A percentile compares a stretch with the other conserved stretches of the same genome.
These are phyloP conservation scores for Mallotus repandus DNA, from an alignment of 441 rosid genomes.

Conservation along the genomic window DNA sequence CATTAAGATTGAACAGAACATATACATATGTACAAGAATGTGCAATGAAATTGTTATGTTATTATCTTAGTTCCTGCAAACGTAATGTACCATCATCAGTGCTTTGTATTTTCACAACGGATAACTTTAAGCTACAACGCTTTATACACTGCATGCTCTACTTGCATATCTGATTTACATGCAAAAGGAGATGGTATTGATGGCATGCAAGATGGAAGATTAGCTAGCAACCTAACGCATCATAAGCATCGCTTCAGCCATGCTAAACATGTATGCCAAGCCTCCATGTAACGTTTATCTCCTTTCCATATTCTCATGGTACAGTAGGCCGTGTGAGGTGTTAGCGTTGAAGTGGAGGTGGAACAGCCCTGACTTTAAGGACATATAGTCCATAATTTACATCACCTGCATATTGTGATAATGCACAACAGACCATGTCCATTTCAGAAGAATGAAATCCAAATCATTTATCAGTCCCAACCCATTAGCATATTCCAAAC, in stretches of 20 bases:
- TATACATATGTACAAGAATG: not conserved
- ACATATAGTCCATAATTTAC: conserved; percentile 22
- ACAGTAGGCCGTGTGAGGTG: conserved; percentile 15
- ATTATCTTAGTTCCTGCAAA: not conserved
- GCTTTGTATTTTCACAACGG: not conserved
- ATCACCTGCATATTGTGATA: not conserved
- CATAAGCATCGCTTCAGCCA: not conserved
- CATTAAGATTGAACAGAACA: not conserved
- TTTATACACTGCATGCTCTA: conserved; percentile 14
- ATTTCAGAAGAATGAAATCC: conserved; percentile 11
- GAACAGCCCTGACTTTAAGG: conserved; percentile 1
- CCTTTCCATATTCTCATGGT: not conserved
- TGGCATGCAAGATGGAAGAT: not conserved
- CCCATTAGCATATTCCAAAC: conserved; percentile 91
- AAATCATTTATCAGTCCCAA: conserved; percentile 48
- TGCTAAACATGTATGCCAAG: not conserved
- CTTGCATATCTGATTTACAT: conserved; percentile 4
- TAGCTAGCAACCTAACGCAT: conserved; percentile 13
- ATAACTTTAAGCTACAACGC: not conserved
- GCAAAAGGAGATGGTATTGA: not conserved
- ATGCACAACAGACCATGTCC: conserved; percentile 9
- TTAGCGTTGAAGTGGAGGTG: not conserved
- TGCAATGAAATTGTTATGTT: conserved; percentile 2
- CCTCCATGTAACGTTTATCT: conserved; percentile 12
- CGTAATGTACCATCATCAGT: not conserved